Evolutionary conservation across 2,329 filamentous ascomycete species (phyloP).

Genomic region (Alternaria gansuensis): DNA sequence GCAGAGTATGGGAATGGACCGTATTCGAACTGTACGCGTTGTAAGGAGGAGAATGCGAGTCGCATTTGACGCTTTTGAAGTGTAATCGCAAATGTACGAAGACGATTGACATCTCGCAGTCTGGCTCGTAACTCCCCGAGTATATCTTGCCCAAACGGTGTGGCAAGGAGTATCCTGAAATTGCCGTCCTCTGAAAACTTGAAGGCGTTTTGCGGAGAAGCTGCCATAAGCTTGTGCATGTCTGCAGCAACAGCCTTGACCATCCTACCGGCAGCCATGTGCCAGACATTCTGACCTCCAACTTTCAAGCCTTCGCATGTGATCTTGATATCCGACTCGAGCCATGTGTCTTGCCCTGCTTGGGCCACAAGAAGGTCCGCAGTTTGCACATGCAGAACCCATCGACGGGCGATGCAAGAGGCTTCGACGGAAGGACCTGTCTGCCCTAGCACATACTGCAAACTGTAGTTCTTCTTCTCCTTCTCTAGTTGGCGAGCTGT

Average conservation of each 20-base stretch:
- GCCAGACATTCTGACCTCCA: slow-evolving; percentile 46
- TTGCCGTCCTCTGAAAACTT: slow-evolving; percentile 69
- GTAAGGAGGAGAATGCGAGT: slow-evolving; percentile 67
- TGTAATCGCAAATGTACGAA: slow-evolving; percentile 74
- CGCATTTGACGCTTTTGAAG: slow-evolving; percentile 67
- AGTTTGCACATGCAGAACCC: slow-evolving; percentile 43
- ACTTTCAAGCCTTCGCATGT: slow-evolving; percentile 45
- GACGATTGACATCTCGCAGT: slow-evolving; percentile 72
- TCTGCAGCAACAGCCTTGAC: slow-evolving; percentile 45
- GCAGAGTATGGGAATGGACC: slow-evolving; percentile 61
- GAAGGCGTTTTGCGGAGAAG: slow-evolving; percentile 66
- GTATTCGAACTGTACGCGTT: slow-evolving; percentile 73
- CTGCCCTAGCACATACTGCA: slow-evolving; percentile 33
- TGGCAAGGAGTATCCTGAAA: slow-evolving; percentile 69
- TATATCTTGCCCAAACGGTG: slow-evolving; percentile 67
- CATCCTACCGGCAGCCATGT: slow-evolving; percentile 54
- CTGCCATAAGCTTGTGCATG: slow-evolving; percentile 53
- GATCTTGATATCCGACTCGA: slow-evolving; percentile 41
- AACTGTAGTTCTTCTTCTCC: slow-evolving; percentile 33
- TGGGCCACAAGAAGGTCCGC: slow-evolving; percentile 37
- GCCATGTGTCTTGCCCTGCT: slow-evolving; percentile 39
- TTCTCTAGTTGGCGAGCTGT: slow-evolving; percentile 38
- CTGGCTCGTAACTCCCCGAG: slow-evolving; percentile 67
- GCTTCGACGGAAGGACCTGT: slow-evolving; percentile 12
- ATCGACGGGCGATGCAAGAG: slow-evolving; percentile 32